Conservation (phyloP, 2,329 filamentous ascomycete genomes). For the Trichoderma simmonsii region DNA sequence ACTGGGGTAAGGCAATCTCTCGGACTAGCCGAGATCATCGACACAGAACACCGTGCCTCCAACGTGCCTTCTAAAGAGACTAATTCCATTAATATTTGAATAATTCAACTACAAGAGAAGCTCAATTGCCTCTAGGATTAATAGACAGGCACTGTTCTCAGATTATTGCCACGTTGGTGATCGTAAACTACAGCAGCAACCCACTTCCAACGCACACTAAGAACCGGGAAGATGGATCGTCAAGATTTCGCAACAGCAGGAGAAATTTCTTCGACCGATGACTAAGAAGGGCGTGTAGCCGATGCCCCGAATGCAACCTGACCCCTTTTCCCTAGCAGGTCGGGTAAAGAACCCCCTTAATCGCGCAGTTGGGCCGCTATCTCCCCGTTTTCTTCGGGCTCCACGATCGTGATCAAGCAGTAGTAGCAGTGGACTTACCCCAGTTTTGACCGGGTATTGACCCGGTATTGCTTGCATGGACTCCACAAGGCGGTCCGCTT, state of each 20-base stretch:
- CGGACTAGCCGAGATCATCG: not conserved
- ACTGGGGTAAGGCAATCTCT: not conserved
- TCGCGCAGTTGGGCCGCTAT: not conserved
- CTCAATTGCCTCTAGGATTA: not conserved
- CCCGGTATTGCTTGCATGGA: conserved; percentile 1
- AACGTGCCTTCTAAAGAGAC: not conserved
- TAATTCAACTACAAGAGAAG: not conserved
- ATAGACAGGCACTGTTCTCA: not conserved
- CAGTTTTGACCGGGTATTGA: conserved; percentile 1
- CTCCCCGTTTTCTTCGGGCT: not conserved
- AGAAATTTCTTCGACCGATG: conserved; percentile 7
- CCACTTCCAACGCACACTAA: not conserved
- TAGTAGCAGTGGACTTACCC: not conserved
- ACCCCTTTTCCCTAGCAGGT: not conserved
- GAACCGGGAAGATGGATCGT: not conserved
- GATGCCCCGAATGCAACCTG: not conserved
- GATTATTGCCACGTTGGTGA: not conserved
- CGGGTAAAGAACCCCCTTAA: not conserved
- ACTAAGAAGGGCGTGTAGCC: not conserved
- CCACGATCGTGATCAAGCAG: not conserved
- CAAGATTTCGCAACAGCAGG: not conserved
- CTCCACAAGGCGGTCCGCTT: conserved; percentile 7
- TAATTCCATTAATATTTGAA: not conserved
- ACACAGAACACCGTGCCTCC: not conserved
- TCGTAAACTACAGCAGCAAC: not conserved